A percentile compares a stretch with the other conserved stretches of the same genome.
Conservation (phyloP, 2,329 filamentous ascomycete species). For the Esteya vermicola region DNA sequence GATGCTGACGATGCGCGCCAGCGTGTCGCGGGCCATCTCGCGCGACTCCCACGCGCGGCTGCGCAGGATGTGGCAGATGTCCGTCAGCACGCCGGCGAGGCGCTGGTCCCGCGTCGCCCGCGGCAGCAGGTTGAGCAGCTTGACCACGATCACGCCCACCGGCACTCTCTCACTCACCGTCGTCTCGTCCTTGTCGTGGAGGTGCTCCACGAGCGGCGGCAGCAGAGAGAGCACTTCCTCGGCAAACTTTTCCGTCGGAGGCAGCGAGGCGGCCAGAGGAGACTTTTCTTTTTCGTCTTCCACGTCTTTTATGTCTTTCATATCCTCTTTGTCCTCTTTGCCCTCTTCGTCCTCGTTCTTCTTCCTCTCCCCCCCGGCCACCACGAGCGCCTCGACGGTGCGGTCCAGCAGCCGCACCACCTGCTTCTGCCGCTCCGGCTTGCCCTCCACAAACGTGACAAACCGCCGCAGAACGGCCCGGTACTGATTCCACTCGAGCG, state of each 20-base stretch:
- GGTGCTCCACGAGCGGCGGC: constrained; percentile 67
- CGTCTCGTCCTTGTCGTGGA: constrained; percentile 89
- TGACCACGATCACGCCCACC: constrained; percentile 76
- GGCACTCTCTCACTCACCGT: constrained; percentile 88
- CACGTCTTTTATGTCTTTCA: constrained; percentile 10
- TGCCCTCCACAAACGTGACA: constrained; percentile 65
- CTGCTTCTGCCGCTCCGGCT: constrained; percentile 73
- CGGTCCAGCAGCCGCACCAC: constrained; percentile 70
- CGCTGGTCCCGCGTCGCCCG: constrained; percentile 56
- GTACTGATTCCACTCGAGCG: constrained; percentile 83
- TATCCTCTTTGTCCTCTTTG: constrained; percentile 30
- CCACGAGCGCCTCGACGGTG: constrained; percentile 61
- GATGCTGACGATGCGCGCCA: constrained; percentile 68
- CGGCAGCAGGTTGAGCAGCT: constrained; percentile 70
- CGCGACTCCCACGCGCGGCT: constrained; percentile 80
- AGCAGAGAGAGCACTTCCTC: constrained; percentile 62
- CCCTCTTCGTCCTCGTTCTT: constrained; percentile 9
- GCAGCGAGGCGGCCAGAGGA: constrained; percentile 49
- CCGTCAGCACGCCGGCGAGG: constrained; percentile 72
- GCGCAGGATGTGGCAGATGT: constrained; percentile 83
- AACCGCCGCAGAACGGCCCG: constrained; percentile 73
- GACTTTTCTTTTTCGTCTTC: constrained; percentile 12
- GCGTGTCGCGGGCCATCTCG: constrained; percentile 79
- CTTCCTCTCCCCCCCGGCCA: constrained; percentile 24
- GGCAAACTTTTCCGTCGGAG: constrained; percentile 50